Conservation (phyloP, 164 flowering plant species). For the Piper betle region DNA sequence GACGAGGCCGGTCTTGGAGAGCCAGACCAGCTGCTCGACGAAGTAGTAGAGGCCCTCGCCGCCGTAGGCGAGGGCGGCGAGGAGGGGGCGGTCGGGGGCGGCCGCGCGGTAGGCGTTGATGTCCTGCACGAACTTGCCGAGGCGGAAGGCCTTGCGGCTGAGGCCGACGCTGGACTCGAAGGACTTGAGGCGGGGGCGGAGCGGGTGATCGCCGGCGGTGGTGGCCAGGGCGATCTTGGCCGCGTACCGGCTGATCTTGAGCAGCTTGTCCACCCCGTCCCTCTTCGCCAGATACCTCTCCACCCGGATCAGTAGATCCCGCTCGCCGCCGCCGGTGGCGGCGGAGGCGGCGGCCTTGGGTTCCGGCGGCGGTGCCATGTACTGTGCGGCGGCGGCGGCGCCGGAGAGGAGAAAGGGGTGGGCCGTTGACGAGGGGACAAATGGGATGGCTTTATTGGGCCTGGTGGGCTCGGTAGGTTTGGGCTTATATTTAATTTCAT, state of each 20-base stretch:
- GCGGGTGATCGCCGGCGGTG: slow-evolving; percentile 17
- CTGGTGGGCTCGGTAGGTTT: too few relatives aligned
- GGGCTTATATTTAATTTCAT: too few relatives aligned
- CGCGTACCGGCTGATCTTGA: slow-evolving; percentile 88
- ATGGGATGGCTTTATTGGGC: too few relatives aligned
- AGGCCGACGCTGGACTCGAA: slow-evolving; percentile 87
- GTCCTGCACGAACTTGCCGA: slow-evolving; percentile 90
- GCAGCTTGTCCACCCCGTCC: slow-evolving; percentile 93
- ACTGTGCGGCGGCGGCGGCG: too few relatives aligned
- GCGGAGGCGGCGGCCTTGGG: not conserved
- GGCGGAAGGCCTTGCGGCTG: slow-evolving; percentile 83
- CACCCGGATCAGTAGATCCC: slow-evolving; percentile 59
- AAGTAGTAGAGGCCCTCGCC: slow-evolving; percentile 59
- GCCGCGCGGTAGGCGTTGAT: slow-evolving; percentile 48
- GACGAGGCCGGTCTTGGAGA: slow-evolving; percentile 67
- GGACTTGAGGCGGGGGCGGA: slow-evolving; percentile 36
- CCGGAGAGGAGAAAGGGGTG: too few relatives aligned
- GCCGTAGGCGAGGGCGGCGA: slow-evolving; percentile 58
- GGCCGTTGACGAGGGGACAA: too few relatives aligned
- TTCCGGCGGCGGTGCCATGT: too few relatives aligned
- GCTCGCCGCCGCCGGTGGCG: slow-evolving; percentile 19
- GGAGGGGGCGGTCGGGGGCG: slow-evolving; percentile 21
- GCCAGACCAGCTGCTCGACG: slow-evolving; percentile 34
- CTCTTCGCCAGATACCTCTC: slow-evolving; percentile 75
- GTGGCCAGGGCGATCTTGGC: slow-evolving; percentile 76